Percentiles rank a stretch among this genome's conserved stretches.
These are phyloP conservation scores for Gaeumannomyces sp. DNA, from an alignment of 2,329 filamentous ascomycete species.

Conservation along the genomic window DNA sequence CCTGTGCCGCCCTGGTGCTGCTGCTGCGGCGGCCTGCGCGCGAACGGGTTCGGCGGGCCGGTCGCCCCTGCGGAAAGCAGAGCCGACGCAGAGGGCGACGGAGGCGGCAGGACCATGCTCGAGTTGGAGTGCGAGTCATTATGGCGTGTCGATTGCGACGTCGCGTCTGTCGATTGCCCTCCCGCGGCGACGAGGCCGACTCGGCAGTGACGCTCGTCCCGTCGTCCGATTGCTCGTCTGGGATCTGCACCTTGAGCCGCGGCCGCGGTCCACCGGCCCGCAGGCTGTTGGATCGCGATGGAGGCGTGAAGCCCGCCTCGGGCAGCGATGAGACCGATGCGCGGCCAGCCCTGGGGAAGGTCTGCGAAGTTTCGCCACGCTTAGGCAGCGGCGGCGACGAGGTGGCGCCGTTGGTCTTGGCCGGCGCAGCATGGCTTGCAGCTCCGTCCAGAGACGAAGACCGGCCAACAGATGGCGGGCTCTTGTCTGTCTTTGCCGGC, in stretches of 20 bases:
- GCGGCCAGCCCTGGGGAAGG: constrained; percentile 32
- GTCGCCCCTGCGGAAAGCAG: constrained; percentile 85
- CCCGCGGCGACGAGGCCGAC: constrained; percentile 51
- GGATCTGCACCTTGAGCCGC: constrained; percentile 87
- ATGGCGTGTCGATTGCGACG: constrained; percentile 42
- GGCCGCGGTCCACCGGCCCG: constrained; percentile 65
- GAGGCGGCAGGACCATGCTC: constrained; percentile 80
- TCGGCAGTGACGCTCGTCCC: constrained; percentile 64
- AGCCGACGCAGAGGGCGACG: constrained; percentile 81
- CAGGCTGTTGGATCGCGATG: constrained; percentile 72
- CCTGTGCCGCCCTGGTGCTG: constrained; percentile 23
- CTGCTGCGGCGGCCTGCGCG: constrained; percentile 43
- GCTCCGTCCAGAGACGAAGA: constrained; percentile 4
- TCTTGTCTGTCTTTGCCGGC: constrained; percentile 32
- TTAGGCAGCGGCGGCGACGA: constrained; percentile 51
- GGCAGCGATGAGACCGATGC: constrained; percentile 56
- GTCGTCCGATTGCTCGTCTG: constrained; percentile 75
- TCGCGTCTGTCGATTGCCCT: constrained; percentile 51
- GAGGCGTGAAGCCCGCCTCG: constrained; percentile 60
- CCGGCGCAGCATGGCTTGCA: constrained; percentile 4
- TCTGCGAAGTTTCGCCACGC: constrained; percentile 43
- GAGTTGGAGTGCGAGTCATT: constrained; percentile 54
- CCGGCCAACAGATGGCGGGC: constrained; percentile 9
- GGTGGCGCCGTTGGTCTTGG: constrained; percentile 21
- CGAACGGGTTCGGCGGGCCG: constrained; percentile 93